These are phyloP conservation scores for Cladobotryum protrusum DNA, from an alignment of 2,329 filamentous ascomycete species.

Conservation along the genomic window DNA sequence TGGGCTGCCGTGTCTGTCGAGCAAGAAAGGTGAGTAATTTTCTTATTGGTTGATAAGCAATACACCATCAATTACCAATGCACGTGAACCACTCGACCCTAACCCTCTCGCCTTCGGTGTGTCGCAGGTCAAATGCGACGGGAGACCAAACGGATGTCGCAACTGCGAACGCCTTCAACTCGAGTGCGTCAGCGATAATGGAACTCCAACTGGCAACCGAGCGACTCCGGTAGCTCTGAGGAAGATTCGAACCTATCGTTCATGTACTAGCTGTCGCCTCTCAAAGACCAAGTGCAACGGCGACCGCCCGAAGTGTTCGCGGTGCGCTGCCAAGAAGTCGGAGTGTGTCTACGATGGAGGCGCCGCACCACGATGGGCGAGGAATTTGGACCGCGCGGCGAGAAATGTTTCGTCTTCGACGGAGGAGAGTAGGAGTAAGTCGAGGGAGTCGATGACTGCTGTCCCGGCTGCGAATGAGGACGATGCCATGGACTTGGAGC, in stretches of 20 bases:
- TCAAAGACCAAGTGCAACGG: constrained; percentile 39
- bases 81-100: neutral
- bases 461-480: neutral
- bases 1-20: constrained; percentile 36
- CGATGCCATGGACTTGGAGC: neutral
- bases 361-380: constrained; percentile 32
- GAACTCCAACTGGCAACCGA: constrained; percentile 20
- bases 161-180: constrained; percentile 38
- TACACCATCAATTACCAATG: neutral
- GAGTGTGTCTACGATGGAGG: constrained; percentile 35
- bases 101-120: constrained; percentile 5
- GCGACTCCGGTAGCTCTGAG: constrained; percentile 25
- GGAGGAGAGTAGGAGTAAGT: constrained; percentile 8
- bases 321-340: constrained; percentile 27
- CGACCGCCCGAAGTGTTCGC: constrained; percentile 33
- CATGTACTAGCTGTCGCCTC: constrained; percentile 33
- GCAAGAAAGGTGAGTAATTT: constrained; percentile 31
- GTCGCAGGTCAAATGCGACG: constrained; percentile 36
- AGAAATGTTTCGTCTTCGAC: constrained; percentile 3
- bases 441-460: constrained; percentile 7
- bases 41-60: neutral
- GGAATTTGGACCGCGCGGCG: constrained; percentile 23
- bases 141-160: constrained; percentile 35
- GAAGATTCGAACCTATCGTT: constrained; percentile 36
- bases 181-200: constrained; percentile 33